These are phyloP conservation scores for Hypoxylon rubiginosum DNA, from an alignment of 2,329 filamentous ascomycete species.

Conservation along the genomic window DNA sequence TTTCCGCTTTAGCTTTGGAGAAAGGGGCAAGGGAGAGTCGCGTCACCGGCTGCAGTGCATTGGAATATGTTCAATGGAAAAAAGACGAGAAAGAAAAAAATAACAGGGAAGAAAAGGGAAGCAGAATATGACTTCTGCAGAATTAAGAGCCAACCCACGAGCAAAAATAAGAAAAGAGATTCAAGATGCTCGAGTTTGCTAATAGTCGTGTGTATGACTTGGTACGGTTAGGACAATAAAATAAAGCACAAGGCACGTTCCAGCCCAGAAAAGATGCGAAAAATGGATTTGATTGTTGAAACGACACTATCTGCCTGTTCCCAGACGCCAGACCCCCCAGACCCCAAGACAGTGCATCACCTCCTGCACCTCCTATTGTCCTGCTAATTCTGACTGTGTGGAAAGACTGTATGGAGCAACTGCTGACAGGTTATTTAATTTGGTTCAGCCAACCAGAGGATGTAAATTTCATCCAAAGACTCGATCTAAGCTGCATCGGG, in stretches of 20 bases:
- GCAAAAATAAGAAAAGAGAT: constrained; percentile 39
- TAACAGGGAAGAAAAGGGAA: constrained; percentile 27
- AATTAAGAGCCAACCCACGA: constrained; percentile 35
- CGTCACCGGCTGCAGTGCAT: constrained; percentile 47
- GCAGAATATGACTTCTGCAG: constrained; percentile 34
- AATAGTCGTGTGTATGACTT: constrained; percentile 43
- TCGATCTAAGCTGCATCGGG: background rate
- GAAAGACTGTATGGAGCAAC: background rate
- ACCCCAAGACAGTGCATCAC: constrained; percentile 31
- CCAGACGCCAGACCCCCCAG: too few relatives aligned
- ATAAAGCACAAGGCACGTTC: constrained; percentile 22
- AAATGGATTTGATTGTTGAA: constrained; percentile 38
- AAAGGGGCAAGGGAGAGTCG: constrained; percentile 42
- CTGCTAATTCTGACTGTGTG: background rate
- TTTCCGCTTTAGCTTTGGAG: constrained; percentile 23
- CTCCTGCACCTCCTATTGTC: constrained; percentile 9
- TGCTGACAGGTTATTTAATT: constrained; percentile 1
- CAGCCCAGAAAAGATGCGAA: constrained; percentile 35
- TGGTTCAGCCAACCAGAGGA: background rate
- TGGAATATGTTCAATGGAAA: constrained; percentile 40
- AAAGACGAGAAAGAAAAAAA: constrained; percentile 33
- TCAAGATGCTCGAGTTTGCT: constrained; percentile 46
- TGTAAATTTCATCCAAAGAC: background rate
- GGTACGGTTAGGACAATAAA: constrained; percentile 36
- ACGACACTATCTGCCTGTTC: constrained; percentile 28